Evolutionary conservation across 768 basidiomycete genomes (phyloP), one percentile per base, ranked within the genome.

Genomic region (Mycena maculata): DNA sequence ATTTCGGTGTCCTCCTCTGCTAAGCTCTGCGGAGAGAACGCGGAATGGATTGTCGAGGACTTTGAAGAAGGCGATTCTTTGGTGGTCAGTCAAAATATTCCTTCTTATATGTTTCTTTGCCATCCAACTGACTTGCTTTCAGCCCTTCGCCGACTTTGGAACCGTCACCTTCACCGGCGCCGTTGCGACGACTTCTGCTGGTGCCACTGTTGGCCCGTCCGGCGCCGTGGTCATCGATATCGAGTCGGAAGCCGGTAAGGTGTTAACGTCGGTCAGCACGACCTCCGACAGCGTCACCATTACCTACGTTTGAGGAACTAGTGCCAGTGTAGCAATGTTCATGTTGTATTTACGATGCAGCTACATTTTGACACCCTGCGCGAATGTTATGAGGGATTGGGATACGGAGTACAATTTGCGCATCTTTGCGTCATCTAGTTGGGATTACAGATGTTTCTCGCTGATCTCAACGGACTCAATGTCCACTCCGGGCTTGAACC

Each of bases 401-500:
- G 33, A 36, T 36, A 36, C 33, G 33, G 33, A 36, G 33, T 13
- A n/a, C n/a, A n/a, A 36, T 36, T 36, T 36, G 33, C 13, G 13
- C 6, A 36, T 36, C 33, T n/a, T n/a, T n/a, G n/a, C n/a, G n/a
- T n/a, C n/a, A n/a, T n/a, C n/a, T n/a, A n/a, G n/a, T n/a, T n/a
- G n/a, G n/a, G n/a, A 60, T 74, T 62, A 81, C 67, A 79, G 76
- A 52, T 82, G 79, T 30, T 69, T 71, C 62, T 80, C 79, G 4
- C 68, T 59, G 41, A 85, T 82, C 9, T 75, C 64, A 8, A 84
- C 78, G 6, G 71, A 52, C 59, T 85, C 79, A n/a, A 81, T 76
- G 22, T 76, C 79, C 30, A 78, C 79, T 11, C 76, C 79, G n/a
- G 80, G 82, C 69, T 76, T 82, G 78, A 87, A 88, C 86, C 87